A percentile compares a stretch with the other conserved stretches of the same genome.
These are phyloP conservation scores for rapeseed (Brassica napus) DNA, from an alignment of 345 rosid genomes.

Conservation along the genomic window DNA sequence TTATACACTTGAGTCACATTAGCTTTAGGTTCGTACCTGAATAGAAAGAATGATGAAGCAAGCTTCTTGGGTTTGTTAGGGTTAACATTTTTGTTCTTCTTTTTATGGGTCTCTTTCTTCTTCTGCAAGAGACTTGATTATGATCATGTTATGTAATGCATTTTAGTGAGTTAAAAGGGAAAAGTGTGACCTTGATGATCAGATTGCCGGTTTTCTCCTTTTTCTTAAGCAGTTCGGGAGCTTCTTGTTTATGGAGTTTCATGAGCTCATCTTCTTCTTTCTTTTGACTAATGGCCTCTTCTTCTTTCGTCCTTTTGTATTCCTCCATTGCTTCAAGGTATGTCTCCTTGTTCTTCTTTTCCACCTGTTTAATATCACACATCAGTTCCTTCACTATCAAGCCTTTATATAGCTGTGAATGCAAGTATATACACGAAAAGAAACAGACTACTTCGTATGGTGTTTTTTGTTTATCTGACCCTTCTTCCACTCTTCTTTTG, in stretches of 20 bases:
- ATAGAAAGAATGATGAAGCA: constrained; percentile 64
- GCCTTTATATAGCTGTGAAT: neutral
- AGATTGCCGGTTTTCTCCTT: constrained; percentile 87
- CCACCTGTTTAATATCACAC: constrained; percentile 45
- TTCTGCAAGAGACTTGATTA: constrained; percentile 46
- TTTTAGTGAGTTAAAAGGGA: neutral
- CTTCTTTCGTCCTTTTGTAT: constrained; percentile 75
- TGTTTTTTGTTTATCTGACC: too few species aligned
- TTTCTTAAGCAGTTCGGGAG: constrained; percentile 76
- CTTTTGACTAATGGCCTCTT: constrained; percentile 54
- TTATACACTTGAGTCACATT: too few species aligned
- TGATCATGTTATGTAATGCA: neutral
- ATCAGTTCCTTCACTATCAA: neutral
- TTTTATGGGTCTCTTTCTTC: constrained; percentile 64
- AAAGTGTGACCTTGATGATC: constrained; percentile 52
- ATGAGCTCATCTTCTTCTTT: constrained; percentile 72
- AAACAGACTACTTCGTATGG: constrained; percentile 35
- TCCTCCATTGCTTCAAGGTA: constrained; percentile 67
- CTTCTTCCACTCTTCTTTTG: too few species aligned
- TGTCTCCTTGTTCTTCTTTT: constrained; percentile 27
- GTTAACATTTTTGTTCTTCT: constrained; percentile 52
- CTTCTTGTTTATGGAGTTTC: constrained; percentile 92
- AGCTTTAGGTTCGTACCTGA: too few species aligned
- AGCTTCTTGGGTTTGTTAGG: constrained; percentile 96
- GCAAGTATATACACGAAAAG: neutral